Evolutionary conservation across 1,284 basidiomycete species (phyloP).

Genomic region (Microbotryum lychnidis-dioicae): DNA sequence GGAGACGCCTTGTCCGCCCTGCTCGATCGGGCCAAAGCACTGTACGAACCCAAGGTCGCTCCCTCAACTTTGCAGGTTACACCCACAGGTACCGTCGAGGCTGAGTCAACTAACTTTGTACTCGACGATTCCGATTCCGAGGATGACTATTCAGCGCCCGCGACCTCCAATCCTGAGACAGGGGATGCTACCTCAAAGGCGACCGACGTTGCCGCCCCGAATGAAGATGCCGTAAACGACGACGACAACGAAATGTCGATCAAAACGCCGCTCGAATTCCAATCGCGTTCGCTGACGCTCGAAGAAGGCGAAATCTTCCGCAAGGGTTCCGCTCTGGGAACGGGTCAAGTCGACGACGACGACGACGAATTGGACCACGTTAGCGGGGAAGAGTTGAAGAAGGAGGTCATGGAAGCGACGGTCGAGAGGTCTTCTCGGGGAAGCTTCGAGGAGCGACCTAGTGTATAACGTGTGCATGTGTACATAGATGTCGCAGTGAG

Average conservation of each 20-base stretch:
- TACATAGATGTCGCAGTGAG: too few relatives aligned
- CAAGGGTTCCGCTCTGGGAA: constrained; percentile 61
- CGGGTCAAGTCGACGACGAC: constrained; percentile 57
- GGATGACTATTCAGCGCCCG: constrained; percentile 45
- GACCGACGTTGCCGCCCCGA: not conserved
- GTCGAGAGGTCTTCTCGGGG: constrained; percentile 10
- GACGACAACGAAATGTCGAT: not conserved
- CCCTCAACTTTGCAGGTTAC: not conserved
- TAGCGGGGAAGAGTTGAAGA: constrained; percentile 51
- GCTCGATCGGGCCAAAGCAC: constrained; percentile 20
- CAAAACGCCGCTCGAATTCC: constrained; percentile 32
- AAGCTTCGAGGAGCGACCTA: constrained; percentile 6
- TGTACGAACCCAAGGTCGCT: constrained; percentile 9
- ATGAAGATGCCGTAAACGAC: not conserved
- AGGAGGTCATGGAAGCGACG: constrained; percentile 52
- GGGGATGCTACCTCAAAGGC: not conserved
- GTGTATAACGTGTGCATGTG: too few relatives aligned
- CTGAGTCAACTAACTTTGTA: not conserved
- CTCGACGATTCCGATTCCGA: constrained; percentile 58
- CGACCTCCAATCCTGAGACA: not conserved
- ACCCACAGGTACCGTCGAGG: not conserved
- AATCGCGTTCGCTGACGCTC: constrained; percentile 31
- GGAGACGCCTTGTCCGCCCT: constrained; percentile 17
- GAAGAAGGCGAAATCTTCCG: constrained; percentile 70
- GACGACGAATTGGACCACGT: constrained; percentile 52